Base-by-base conservation (phyloP, 768 basidiomycete genomes). In the Obba rivulosa region DNA sequence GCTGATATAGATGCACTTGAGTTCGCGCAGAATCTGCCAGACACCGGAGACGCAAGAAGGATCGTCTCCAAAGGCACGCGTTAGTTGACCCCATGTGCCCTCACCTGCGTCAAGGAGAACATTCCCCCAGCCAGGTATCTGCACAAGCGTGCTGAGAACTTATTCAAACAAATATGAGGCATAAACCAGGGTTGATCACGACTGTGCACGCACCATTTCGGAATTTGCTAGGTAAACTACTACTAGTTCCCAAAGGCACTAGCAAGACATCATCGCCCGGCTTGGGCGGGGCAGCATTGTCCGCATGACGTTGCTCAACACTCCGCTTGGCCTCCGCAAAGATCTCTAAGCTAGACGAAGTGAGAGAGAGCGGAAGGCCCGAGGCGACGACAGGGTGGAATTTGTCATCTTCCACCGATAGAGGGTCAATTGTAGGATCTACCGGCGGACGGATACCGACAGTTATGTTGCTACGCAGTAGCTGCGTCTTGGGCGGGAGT, bases 71-170 rank as follows among this genome's bases (percentile, higher is more conserved):
- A 84, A 94, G 41, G 83, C 77, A 3, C 95, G 76, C 2, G 74
- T 73, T 3, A 97, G 74, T 60, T 97, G 95, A 1, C 93, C 93
- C 76, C 85, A 87, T 0, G 93, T 92, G 0, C 92, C 93, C 68
- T 98, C 95, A 0, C 95, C 95, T 0, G 77, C 78, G 54, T 98
- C 95, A 2, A 97, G 74, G n/a, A 97, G 68, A 28, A 96, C 67
- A 51, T 78, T 81, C 0, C 90, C 89, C 46, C 73, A 72, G 1
- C 69, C 66, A 0, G 94, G 92, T 31, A 94, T 81, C 41, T 75
- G 74, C 5, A 98, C 68, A 4, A 94, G 73, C 0, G 87, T 92
- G 1, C 83, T 75, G 14, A 87, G 87, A 2, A 88, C 87, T 88
- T 45, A n/a, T 20, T 16, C 36, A 14, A 13, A 4, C 37, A 16